phyloP scores from a whole-genome alignment of 2,329 filamentous ascomycete genomes.

The Exutisphaerella laricina region DNA sequence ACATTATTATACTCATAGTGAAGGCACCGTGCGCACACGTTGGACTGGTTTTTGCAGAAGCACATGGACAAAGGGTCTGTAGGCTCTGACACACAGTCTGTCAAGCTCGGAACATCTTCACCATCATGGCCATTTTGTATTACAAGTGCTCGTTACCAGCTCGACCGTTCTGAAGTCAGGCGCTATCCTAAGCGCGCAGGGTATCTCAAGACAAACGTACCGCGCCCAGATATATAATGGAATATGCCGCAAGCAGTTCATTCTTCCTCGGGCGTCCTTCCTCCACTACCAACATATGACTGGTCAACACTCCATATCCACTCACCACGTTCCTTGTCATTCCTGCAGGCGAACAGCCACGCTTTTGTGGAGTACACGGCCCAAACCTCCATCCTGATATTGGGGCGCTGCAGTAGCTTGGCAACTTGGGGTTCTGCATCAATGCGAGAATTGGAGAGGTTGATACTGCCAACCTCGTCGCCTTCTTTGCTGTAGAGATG shows the following conservation, averaged over 20 bases:
- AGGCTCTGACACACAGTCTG: too few species aligned
- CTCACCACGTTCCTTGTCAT: conserved; percentile 87
- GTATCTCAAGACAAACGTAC: conserved; percentile 11
- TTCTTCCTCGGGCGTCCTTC: conserved; percentile 20
- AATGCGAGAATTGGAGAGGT: conserved; percentile 80
- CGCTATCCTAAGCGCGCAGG: conserved; percentile 4
- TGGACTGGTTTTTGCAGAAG: too few species aligned
- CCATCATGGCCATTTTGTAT: too few species aligned
- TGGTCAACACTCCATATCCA: conserved; percentile 97
- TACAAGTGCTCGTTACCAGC: too few species aligned
- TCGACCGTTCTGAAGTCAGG: too few species aligned
- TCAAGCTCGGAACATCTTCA: too few species aligned
- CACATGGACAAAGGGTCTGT: too few species aligned
- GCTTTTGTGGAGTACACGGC: conserved; percentile 93
- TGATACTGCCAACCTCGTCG: conserved; percentile 85
- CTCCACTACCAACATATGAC: conserved; percentile 52
- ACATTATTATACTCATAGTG: too few species aligned
- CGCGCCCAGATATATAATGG: conserved; percentile 1
- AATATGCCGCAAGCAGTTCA: conserved; percentile 1
- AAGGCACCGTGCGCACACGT: too few species aligned
- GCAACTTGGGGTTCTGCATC: conserved; percentile 88
- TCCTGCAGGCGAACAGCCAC: conserved; percentile 86
- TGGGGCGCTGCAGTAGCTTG: conserved; percentile 54
- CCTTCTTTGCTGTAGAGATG: conserved; percentile 84
- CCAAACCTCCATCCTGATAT: conserved; percentile 56